These are phyloP conservation scores for Alternaria viburni DNA, from an alignment of 2,329 filamentous ascomycete species.

Conservation along the genomic window DNA sequence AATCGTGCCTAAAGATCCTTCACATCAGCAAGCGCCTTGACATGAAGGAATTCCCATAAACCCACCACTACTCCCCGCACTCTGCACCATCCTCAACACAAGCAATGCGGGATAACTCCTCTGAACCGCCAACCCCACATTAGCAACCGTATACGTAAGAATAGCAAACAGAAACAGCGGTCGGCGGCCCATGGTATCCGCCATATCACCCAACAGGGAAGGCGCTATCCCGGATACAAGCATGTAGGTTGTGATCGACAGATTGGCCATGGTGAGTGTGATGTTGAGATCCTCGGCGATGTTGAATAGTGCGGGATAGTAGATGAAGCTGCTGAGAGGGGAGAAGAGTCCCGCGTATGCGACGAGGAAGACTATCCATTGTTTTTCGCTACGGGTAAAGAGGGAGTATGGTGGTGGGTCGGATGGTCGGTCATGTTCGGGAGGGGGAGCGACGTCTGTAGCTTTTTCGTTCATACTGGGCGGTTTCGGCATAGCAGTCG, in stretches of 20 bases:
- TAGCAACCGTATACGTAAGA: neutral
- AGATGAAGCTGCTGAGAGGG: neutral
- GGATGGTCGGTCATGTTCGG: fast-evolving
- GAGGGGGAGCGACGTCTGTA: neutral
- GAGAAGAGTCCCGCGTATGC: neutral
- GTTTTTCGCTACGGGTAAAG: neutral
- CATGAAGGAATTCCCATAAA: no score
- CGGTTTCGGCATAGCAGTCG: neutral
- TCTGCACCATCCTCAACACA: neutral
- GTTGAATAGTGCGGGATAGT: neutral
- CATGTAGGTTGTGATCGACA: neutral
- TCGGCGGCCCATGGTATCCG: neutral
- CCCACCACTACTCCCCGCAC: neutral
- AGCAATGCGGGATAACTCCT: neutral
- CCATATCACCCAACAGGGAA: neutral
- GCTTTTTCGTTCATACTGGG: neutral
- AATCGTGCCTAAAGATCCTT: neutral
- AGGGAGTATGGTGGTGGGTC: neutral
- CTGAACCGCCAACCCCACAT: neutral
- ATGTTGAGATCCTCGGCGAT: neutral
- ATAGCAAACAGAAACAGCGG: neutral
- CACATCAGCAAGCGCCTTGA: no score
- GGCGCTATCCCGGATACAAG: neutral
- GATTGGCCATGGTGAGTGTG: neutral
- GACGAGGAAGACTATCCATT: neutral